Conservation (phyloP, 108 stramenopile species). For the Conticribra guillardii region DNA sequence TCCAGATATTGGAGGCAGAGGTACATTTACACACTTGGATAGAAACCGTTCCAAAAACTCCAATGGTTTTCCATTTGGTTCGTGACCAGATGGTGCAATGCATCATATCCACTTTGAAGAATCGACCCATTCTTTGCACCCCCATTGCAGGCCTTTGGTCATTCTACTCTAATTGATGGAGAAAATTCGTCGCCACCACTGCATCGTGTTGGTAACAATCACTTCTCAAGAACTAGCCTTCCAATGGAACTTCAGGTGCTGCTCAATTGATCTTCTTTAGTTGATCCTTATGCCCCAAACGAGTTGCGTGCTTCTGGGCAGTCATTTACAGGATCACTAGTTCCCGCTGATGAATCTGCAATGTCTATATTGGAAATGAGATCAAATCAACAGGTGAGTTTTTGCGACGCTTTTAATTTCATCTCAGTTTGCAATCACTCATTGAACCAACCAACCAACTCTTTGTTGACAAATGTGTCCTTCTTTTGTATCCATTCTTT, state of each 20-base stretch:
- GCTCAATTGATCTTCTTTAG: conserved; percentile 47
- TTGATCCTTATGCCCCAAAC: conserved; percentile 37
- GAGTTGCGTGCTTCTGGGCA: no score
- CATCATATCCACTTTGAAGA: conserved; percentile 41
- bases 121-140: conserved; percentile 44
- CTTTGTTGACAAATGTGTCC: no score
- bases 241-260: conserved; percentile 53
- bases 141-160: conserved; percentile 42
- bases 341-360: conserved; percentile 34
- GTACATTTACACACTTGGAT: conserved; percentile 2
- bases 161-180: conserved; percentile 21
- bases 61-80: conserved; percentile 23
- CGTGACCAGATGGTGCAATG: conserved; percentile 17
- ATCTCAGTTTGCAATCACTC: no score
- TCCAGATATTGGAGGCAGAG: conserved; percentile 54
- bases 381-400: conserved; percentile 35
- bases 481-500: no score
- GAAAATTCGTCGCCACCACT: no score
- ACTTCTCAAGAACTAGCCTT: conserved; percentile 51
- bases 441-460: no score
- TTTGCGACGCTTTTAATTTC: background rate
- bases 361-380: conserved; percentile 30
- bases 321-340: conserved; percentile 46
- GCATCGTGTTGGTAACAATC: conserved; percentile 48
- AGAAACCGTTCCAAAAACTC: conserved; percentile 13